A percentile compares a stretch with the other conserved stretches of the same genome.
Evolutionary conservation across 2,329 filamentous ascomycete genomes (phyloP).

Genomic region (Thielaviopsis ethacetica): DNA sequence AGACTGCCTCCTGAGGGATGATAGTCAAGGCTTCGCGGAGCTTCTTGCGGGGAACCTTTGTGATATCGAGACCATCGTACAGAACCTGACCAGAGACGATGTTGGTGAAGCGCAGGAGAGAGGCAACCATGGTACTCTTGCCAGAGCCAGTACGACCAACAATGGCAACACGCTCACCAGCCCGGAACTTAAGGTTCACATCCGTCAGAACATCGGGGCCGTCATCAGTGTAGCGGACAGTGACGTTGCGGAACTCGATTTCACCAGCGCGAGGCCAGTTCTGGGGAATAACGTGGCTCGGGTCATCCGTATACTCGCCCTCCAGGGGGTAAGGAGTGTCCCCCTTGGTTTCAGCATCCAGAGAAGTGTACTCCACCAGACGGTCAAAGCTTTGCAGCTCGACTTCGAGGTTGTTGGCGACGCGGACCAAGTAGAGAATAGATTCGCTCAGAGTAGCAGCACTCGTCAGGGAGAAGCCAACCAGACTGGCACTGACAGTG

Average conservation of each 20-base stretch:
- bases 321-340: constrained; percentile 17
- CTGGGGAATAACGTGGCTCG: constrained; percentile 15
- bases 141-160: constrained; percentile 60
- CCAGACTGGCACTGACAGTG: constrained; percentile 25
- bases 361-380: constrained; percentile 21
- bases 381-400: constrained; percentile 29
- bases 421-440: constrained; percentile 27
- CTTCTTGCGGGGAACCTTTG: constrained; percentile 24
- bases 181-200: constrained; percentile 27
- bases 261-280: constrained; percentile 22
- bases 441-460: constrained; percentile 27
- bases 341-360: constrained; percentile 21
- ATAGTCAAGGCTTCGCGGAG: constrained; percentile 30
- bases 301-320: constrained; percentile 17
- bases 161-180: constrained; percentile 54
- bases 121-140: constrained; percentile 46
- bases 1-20: constrained; percentile 34
- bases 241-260: constrained; percentile 23
- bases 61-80: constrained; percentile 31
- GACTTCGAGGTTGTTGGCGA: constrained; percentile 30
- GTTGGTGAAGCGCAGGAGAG: constrained; percentile 28
- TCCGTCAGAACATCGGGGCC: constrained; percentile 25
- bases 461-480: constrained; percentile 32
- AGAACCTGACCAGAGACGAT: constrained; percentile 26
- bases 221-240: constrained; percentile 22